Evolutionary conservation across 495 filamentous ascomycete genomes (phyloP).

Genomic region (Daldinia concentrica): DNA sequence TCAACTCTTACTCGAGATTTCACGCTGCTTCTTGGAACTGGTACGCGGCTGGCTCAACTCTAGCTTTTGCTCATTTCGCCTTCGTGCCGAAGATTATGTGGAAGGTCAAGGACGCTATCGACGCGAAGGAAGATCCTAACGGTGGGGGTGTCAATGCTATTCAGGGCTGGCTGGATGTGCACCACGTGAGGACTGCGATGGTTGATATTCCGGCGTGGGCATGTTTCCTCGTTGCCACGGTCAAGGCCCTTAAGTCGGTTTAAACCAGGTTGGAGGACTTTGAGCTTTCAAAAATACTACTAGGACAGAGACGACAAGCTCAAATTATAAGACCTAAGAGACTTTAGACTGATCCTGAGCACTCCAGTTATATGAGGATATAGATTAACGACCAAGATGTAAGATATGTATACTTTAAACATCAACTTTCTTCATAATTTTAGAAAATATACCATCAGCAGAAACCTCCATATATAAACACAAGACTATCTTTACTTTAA

Average conservation of each 20-base stretch:
- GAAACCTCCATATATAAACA: no score
- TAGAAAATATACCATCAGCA: no score
- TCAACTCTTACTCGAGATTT: constrained; percentile 30
- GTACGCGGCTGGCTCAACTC: constrained; percentile 39
- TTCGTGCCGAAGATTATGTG: constrained; percentile 43
- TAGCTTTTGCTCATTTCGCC: constrained; percentile 40
- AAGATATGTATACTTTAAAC: no score
- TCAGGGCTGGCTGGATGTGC: constrained; percentile 40
- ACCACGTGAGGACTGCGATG: constrained; percentile 34
- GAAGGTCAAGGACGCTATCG: constrained; percentile 36
- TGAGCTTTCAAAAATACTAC: neutral
- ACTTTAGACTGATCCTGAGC: no score
- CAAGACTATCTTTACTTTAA: neutral
- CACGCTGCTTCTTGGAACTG: constrained; percentile 34
- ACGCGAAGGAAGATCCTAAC: constrained; percentile 29
- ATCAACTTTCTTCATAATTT: no score
- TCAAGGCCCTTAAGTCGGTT: constrained; percentile 36
- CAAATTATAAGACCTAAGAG: neutral
- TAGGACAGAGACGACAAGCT: no score
- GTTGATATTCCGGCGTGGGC: constrained; percentile 42
- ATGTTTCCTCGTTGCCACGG: constrained; percentile 41
- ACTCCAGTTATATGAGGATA: no score
- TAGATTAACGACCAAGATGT: no score
- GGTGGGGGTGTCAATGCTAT: constrained; percentile 19
- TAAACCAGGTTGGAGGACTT: neutral